Conservation (phyloP, 1,284 basidiomycete species). For the Pisolithus thermaeus region DNA sequence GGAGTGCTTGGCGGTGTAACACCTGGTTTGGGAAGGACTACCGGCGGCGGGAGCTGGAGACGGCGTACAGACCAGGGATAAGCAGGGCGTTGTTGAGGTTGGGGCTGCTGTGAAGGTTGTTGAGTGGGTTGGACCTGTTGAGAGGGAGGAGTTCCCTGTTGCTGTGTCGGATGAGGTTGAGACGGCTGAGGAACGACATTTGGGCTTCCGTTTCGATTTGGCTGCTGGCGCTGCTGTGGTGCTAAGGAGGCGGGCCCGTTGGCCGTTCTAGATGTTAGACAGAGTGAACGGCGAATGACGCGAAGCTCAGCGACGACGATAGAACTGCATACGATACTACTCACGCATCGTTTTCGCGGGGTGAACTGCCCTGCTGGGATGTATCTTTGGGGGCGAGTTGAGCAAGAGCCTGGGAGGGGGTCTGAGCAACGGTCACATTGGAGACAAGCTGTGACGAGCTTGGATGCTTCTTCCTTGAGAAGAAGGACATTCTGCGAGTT, state of each 20-base stretch:
- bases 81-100: slow-evolving; percentile 48
- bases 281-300: slow-evolving; percentile 3
- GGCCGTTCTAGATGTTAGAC: slow-evolving; percentile 14
- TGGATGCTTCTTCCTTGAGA: slow-evolving; percentile 73
- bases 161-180: slow-evolving; percentile 22
- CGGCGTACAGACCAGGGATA: slow-evolving; percentile 78
- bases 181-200: slow-evolving; percentile 18
- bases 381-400: slow-evolving; percentile 40
- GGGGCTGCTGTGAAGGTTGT: slow-evolving; percentile 17
- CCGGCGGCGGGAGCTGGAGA: slow-evolving; percentile 59
- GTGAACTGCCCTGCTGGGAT: slow-evolving; percentile 14
- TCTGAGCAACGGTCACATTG: slow-evolving; percentile 50
- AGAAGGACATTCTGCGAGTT: slow-evolving; percentile 82
- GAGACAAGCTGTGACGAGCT: slow-evolving; percentile 36
- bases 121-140: slow-evolving; percentile 20
- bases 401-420: slow-evolving; percentile 59
- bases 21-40: slow-evolving; percentile 56
- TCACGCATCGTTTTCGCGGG: slow-evolving; percentile 38
- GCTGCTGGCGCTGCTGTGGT: slow-evolving; percentile 31
- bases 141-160: slow-evolving; percentile 18
- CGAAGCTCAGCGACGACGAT: slow-evolving; percentile 4
- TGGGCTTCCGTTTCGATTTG: slow-evolving; percentile 21
- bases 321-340: slow-evolving; percentile 20
- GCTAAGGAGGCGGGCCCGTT: slow-evolving; percentile 24
- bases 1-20: slow-evolving; percentile 52